Conservation (phyloP, 108 stramenopile genomes). For the Cyclostephanos invisitatus region DNA sequence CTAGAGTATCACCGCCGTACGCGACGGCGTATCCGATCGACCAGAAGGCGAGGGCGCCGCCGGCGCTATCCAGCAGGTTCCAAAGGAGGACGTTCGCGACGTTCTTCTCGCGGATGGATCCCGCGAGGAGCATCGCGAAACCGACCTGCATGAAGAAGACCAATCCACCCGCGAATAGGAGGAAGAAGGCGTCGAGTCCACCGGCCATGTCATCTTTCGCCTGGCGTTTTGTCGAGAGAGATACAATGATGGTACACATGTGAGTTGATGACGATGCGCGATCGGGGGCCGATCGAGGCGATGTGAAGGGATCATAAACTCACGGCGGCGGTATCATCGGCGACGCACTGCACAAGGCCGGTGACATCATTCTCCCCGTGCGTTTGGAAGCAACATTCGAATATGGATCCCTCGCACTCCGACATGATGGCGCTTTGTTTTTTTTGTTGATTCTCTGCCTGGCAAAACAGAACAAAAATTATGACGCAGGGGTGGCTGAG, state of each 20-base stretch:
- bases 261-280: too few species aligned
- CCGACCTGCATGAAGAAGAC: constrained; percentile 94
- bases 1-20: constrained; percentile 53
- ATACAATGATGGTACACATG: neutral
- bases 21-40: constrained; percentile 84
- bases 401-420: too few species aligned
- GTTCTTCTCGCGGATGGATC: constrained; percentile 82
- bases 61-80: constrained; percentile 87
- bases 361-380: too few species aligned
- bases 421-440: too few species aligned
- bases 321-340: too few species aligned
- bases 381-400: too few species aligned
- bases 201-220: neutral
- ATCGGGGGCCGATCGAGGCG: too few species aligned
- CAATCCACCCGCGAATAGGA: constrained; percentile 80
- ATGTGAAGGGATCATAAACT: too few species aligned
- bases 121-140: constrained; percentile 90
- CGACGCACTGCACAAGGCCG: too few species aligned
- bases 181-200: constrained; percentile 77
- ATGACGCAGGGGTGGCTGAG: too few species aligned
- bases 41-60: constrained; percentile 88
- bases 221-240: neutral
- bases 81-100: constrained; percentile 88
- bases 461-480: too few species aligned
- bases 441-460: too few species aligned